phyloP scores from a whole-genome alignment of 768 basidiomycete genomes.

The Clitopilus hobsonii region DNA sequence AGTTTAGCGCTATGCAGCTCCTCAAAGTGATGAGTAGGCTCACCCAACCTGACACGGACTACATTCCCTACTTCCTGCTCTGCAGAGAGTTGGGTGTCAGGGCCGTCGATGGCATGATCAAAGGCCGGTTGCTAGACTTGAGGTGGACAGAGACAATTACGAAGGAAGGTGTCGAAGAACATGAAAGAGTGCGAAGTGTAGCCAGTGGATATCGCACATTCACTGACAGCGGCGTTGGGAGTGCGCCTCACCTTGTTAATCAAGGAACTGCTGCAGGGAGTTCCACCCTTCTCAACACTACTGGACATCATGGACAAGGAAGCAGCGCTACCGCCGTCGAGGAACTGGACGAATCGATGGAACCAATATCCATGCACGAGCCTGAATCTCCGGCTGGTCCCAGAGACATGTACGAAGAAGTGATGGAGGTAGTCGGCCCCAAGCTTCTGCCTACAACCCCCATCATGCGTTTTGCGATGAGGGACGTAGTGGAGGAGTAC shows the following conservation, averaged over 20 bases:
- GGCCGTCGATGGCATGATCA: constrained; percentile 83
- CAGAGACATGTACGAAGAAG: constrained; percentile 43
- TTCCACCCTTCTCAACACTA: constrained; percentile 1
- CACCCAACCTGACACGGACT: constrained; percentile 55
- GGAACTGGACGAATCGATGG: constrained; percentile 20
- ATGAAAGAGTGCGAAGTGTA: constrained; percentile 17
- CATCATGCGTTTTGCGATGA: constrained; percentile 82
- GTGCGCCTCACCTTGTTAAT: background rate
- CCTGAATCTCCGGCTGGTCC: constrained; percentile 20
- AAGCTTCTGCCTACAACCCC: constrained; percentile 74
- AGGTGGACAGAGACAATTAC: constrained; percentile 74
- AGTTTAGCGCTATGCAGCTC: constrained; percentile 76
- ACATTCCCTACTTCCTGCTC: constrained; percentile 75
- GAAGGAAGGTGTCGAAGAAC: constrained; percentile 36
- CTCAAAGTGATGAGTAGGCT: constrained; percentile 80
- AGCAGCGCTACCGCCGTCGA: constrained; percentile 40
- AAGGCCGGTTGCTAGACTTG: constrained; percentile 68
- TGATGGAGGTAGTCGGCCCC: constrained; percentile 63
- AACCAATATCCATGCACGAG: constrained; percentile 34
- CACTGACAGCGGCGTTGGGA: background rate
- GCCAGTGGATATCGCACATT: constrained; percentile 3
- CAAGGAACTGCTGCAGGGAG: constrained; percentile 2
- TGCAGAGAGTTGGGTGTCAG: constrained; percentile 81
- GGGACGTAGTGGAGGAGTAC: constrained; percentile 78
- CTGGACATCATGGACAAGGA: constrained; percentile 16